A percentile compares a stretch with the other conserved stretches of the same genome.
Conservation (phyloP, 192 early-diverging fungal species). For the Podila epicladia region DNA sequence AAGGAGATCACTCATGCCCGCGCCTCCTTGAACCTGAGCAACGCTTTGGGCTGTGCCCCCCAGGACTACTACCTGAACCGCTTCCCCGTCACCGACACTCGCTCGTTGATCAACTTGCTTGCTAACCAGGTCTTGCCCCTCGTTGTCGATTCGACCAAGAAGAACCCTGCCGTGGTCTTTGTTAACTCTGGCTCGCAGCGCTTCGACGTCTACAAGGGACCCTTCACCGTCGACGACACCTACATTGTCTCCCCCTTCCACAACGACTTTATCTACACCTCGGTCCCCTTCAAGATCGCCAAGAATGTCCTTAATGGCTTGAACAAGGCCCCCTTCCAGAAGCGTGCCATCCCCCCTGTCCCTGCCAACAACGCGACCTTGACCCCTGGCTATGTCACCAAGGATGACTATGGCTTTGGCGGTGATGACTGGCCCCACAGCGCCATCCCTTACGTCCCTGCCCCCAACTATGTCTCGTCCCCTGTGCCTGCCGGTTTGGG, state of each 20-base stretch:
- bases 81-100: conserved; percentile 44
- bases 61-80: conserved; percentile 61
- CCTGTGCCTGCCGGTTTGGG: conserved; percentile 44
- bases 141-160: conserved; percentile 36
- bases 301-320: conserved; percentile 39
- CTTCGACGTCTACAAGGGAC: conserved; percentile 60
- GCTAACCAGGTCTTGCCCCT: conserved; percentile 49
- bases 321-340: conserved; percentile 46
- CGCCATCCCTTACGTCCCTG: conserved; percentile 39
- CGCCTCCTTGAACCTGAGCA: conserved; percentile 44
- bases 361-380: conserved; percentile 25
- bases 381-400: conserved; percentile 61
- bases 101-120: conserved; percentile 49
- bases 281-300: conserved; percentile 49
- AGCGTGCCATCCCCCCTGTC: conserved; percentile 26
- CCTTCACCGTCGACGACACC: conserved; percentile 56
- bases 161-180: conserved; percentile 52
- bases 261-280: conserved; percentile 49
- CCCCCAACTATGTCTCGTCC: conserved; percentile 54
- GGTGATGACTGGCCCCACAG: conserved; percentile 63
- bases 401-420: conserved; percentile 57
- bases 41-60: conserved; percentile 55
- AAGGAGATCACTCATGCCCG: conserved; percentile 45
- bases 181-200: conserved; percentile 58
- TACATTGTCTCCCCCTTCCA: conserved; percentile 57